Percentiles rank a stretch among this genome's conserved stretches.
These are phyloP conservation scores for Ambrosia trifida DNA, from an alignment of 129 eudicot species.

Conservation along the genomic window DNA sequence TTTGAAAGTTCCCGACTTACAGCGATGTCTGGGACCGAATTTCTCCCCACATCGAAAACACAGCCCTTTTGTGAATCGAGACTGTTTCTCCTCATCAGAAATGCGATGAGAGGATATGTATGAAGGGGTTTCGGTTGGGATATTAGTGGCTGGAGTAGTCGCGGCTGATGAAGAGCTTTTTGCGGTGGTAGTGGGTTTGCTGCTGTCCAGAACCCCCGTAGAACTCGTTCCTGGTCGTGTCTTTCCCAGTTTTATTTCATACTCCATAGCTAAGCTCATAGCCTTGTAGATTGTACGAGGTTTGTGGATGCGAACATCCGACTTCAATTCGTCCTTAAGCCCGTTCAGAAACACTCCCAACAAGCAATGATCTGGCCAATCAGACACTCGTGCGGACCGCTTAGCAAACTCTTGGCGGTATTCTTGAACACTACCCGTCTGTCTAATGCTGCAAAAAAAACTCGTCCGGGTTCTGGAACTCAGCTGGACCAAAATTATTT, in stretches of 20 bases:
- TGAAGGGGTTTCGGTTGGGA: too few species aligned
- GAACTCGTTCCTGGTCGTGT: too few species aligned
- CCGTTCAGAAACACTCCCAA: not conserved
- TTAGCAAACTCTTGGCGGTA: not conserved
- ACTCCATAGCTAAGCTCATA: not conserved
- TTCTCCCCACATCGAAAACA: constrained; percentile 2
- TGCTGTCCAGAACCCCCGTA: not conserved
- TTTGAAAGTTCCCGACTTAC: not conserved
- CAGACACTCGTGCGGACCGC: not conserved
- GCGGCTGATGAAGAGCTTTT: not conserved
- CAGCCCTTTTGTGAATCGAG: not conserved
- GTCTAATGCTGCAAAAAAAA: not conserved
- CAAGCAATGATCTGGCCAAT: not conserved
- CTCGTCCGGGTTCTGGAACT: not conserved
- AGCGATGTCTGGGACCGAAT: not conserved
- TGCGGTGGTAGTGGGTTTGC: not conserved
- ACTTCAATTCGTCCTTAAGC: not conserved
- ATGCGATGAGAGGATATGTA: not conserved
- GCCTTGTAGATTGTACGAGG: not conserved
- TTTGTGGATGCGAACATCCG: not conserved
- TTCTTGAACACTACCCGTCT: not conserved
- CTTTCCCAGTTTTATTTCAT: not conserved
- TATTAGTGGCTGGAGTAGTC: too few species aligned
- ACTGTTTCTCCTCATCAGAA: not conserved
- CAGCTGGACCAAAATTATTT: not conserved